Conservation (phyloP, 305 asterid species). For the Euphrasia arctica region DNA sequence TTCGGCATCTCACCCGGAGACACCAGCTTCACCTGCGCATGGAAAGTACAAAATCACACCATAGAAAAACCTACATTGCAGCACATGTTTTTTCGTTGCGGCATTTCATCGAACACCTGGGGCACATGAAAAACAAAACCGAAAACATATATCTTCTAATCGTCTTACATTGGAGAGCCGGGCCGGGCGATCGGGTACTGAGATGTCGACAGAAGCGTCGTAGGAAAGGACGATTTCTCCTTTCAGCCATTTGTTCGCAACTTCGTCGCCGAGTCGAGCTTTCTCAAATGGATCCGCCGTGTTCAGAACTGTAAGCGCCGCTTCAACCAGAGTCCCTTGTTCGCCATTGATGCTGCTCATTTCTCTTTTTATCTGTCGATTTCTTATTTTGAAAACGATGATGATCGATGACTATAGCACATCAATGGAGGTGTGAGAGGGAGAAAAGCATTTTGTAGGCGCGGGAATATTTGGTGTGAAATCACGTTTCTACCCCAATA, state of each 20-base stretch:
- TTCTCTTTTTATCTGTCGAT: constrained; percentile 6
- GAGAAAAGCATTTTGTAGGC: no score
- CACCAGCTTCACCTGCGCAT: constrained; percentile 76
- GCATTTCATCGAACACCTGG: constrained; percentile 51
- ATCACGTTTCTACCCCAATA: no score
- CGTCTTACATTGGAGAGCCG: constrained; percentile 49
- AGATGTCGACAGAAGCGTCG: constrained; percentile 37
- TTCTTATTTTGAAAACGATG: background rate
- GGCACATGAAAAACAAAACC: constrained; percentile 5
- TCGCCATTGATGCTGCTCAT: constrained; percentile 30
- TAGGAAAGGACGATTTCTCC: constrained; percentile 55
- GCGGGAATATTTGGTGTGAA: no score
- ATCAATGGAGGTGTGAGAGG: no score
- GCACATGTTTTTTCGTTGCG: constrained; percentile 16
- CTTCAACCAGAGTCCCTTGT: constrained; percentile 69
- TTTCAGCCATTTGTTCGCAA: constrained; percentile 68
- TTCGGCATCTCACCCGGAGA: constrained; percentile 95
- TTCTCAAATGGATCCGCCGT: constrained; percentile 84
- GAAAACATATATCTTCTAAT: background rate
- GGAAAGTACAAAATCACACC: constrained; percentile 9
- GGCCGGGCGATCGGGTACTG: constrained; percentile 79
- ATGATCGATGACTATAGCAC: no score
- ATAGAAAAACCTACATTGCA: background rate
- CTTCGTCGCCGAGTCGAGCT: constrained; percentile 77
- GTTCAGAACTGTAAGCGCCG: constrained; percentile 69